phyloP scores from a whole-genome alignment of 768 basidiomycete species.

The Lentinus brumalis region DNA sequence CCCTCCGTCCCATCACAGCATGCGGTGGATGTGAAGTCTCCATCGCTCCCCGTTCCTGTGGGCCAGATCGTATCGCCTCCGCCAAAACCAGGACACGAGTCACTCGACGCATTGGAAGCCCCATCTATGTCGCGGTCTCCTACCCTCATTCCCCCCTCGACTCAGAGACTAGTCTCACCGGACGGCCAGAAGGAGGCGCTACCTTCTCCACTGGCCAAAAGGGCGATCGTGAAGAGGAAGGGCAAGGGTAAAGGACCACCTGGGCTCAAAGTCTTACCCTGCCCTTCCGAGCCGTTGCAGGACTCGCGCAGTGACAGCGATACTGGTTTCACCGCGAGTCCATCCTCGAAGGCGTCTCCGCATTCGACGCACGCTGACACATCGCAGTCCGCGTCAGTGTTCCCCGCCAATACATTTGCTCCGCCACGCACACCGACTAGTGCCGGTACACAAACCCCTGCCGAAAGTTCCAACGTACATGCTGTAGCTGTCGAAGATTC shows the following conservation, averaged over 20 bases:
- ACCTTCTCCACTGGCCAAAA: slow-evolving; percentile 8
- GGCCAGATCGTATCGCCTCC: not conserved
- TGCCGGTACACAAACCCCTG: too few relatives aligned
- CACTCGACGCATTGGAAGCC: not conserved
- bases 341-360: too few relatives aligned
- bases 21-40: not conserved
- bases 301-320: not conserved
- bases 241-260: slow-evolving; percentile 18
- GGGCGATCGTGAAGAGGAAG: slow-evolving; percentile 5
- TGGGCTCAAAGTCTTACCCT: slow-evolving; percentile 18
- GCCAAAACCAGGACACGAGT: not conserved
- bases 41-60: not conserved
- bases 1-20: not conserved
- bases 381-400: not conserved
- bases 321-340: not conserved
- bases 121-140: not conserved
- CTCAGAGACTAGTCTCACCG: not conserved
- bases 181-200: not conserved
- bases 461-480: too few relatives aligned
- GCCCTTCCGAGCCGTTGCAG: not conserved
- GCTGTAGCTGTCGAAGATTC: too few relatives aligned
- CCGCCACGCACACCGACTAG: too few relatives aligned
- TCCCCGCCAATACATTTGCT: not conserved
- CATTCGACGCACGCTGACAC: too few relatives aligned
- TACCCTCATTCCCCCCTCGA: not conserved